phyloP scores from a whole-genome alignment of 805 yeast genomes.

The Metschnikowia orientalis region DNA sequence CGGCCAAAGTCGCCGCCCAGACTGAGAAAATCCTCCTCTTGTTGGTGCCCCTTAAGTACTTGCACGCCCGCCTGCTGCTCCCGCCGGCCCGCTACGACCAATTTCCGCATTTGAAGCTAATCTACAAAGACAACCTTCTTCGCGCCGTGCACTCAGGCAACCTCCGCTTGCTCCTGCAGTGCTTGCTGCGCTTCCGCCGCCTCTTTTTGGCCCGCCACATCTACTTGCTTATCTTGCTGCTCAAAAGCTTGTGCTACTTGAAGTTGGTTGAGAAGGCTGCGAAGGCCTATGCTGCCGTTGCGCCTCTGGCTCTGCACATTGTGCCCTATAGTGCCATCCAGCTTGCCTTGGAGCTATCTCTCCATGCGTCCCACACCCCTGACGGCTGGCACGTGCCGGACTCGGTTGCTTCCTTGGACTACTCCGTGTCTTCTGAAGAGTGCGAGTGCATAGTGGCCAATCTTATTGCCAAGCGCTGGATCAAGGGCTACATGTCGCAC shows the following conservation, averaged over 20 bases:
- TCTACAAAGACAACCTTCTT: conserved; percentile 47
- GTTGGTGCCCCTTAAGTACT: conserved; percentile 60
- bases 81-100: conserved; percentile 43
- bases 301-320: conserved; percentile 28
- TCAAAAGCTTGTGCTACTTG: conserved; percentile 48
- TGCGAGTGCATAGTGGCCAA: conserved; percentile 68
- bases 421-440: conserved; percentile 39
- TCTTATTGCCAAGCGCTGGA: conserved; percentile 52
- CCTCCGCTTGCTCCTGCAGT: conserved; percentile 45
- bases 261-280: conserved; percentile 45
- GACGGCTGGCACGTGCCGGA: conserved; percentile 4
- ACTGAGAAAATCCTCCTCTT: conserved; percentile 50
- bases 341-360: conserved; percentile 34
- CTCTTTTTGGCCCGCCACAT: conserved; percentile 55
- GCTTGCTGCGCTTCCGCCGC: conserved; percentile 41
- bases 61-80: conserved; percentile 37
- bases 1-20: conserved; percentile 22
- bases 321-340: conserved; percentile 41
- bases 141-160: conserved; percentile 52
- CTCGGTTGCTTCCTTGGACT: conserved; percentile 3
- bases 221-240: conserved; percentile 53
- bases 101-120: conserved; percentile 37
- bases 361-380: not conserved
- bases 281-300: conserved; percentile 17
- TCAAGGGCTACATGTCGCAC: conserved; percentile 83